Conservation (phyloP, 306 rosid genomes). For the Vigna nakashimae region DNA sequence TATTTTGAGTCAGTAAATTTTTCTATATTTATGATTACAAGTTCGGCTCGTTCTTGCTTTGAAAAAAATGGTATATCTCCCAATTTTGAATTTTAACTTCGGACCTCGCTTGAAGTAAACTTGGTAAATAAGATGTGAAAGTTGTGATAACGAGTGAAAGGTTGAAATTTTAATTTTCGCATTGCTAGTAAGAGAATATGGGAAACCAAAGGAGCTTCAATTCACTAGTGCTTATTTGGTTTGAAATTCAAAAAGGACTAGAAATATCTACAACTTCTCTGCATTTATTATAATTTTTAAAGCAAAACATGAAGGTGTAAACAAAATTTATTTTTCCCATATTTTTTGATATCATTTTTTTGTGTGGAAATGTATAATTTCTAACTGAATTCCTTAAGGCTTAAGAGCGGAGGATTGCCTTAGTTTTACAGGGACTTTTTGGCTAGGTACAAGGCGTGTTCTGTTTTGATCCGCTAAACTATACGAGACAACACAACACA, state of each 20-base stretch:
- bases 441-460: neutral
- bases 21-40: neutral
- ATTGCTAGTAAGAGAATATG: neutral
- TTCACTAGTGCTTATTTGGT: neutral
- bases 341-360: neutral
- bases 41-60: neutral
- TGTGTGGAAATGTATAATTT: neutral
- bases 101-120: neutral
- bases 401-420: neutral
- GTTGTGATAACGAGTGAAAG: neutral
- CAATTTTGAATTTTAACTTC: neutral
- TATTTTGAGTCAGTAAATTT: slow-evolving; percentile 10
- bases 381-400: neutral
- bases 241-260: neutral
- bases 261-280: neutral
- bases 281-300: neutral
- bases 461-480: no score
- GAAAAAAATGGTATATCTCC: neutral
- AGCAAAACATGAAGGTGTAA: neutral
- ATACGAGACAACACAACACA: no score
- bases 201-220: neutral
- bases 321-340: neutral
- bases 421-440: neutral
- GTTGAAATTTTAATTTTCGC: neutral
- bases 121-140: neutral